Evolutionary conservation across 129 eudicot genomes (phyloP), one percentile per base, ranked within the genome.

Genomic region (Tanacetum coccineum): DNA sequence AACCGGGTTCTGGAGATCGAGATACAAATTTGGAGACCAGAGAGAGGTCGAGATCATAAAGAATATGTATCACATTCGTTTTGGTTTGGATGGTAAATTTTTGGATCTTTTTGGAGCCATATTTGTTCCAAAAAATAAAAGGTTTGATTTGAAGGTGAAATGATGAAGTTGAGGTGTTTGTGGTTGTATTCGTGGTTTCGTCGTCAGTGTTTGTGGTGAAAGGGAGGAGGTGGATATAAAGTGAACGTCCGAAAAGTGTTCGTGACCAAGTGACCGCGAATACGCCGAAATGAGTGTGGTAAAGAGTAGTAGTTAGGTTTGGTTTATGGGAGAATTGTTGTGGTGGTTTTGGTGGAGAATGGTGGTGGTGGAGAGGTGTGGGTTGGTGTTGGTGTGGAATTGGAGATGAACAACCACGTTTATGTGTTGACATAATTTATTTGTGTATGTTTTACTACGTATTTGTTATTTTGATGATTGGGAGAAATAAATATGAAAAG

Each of bases 261-360:
- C 81, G 78, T 3, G 85, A 85, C 96, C 96, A 88, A 13, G 92
- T 80, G 57, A 88, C 78, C n/a, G 92, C 79, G 44, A 88, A 85
- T 47, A 78, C 76, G 62, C 87, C 89, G 15, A 71, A 14, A 21
- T 68, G 59, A 13, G 96, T 88, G 71, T 81, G 84, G 87, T 88
- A 85, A 53, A 88, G 84, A 66, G 70, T 59, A 72, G 96, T 88
- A 74, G 85, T 74, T 50, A 88, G 72, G 71, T 76, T 82, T 36
- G 91, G 87, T 62, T 50, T 71, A 32, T 71, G 21, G 40, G 79
- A 52, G 2, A n/a, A 62, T 6, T 45, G 67, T 17, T 70, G 55
- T 2, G 81, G 70, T n/a, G 73, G 32, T 10, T 28, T 62, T 60
- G 75, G 65, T 55, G 63, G 25, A 25, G 54, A 51, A n/a, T 12